These are phyloP conservation scores for Cercospora citrullina DNA, from an alignment of 2,329 filamentous ascomycete genomes.

Conservation along the genomic window DNA sequence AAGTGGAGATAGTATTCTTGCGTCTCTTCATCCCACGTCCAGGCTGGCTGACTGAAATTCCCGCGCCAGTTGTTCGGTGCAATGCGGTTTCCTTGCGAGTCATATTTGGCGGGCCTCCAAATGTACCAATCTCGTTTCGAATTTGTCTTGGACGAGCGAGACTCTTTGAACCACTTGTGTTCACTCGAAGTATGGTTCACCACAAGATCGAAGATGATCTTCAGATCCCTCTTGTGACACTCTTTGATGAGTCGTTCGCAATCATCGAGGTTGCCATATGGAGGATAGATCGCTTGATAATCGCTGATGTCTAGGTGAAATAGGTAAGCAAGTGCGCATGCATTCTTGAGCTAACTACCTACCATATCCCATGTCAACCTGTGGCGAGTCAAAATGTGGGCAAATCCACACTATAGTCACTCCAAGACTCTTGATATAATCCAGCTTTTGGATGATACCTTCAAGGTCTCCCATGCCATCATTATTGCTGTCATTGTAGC, in stretches of 20 bases:
- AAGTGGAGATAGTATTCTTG: conserved; percentile 51
- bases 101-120: conserved; percentile 60
- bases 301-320: neutral
- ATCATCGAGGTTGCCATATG: conserved; percentile 40
- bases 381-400: conserved; percentile 56
- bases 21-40: conserved; percentile 49
- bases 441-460: conserved; percentile 62
- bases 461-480: conserved; percentile 64
- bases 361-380: conserved; percentile 56
- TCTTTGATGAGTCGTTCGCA: conserved; percentile 47
- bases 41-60: conserved; percentile 42
- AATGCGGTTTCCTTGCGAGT: conserved; percentile 53
- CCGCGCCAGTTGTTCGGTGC: conserved; percentile 58
- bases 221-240: conserved; percentile 47
- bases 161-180: conserved; percentile 60
- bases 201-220: conserved; percentile 49
- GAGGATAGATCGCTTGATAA: conserved; percentile 14
- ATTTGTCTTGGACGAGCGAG: conserved; percentile 51
- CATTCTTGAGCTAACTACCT: neutral
- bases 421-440: conserved; percentile 61
- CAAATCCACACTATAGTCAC: conserved; percentile 46
- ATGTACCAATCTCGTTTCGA: conserved; percentile 64
- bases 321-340: neutral
- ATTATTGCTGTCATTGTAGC: conserved; percentile 56
- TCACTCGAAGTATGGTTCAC: conserved; percentile 41